Evolutionary conservation across 1,284 basidiomycete genomes (phyloP).

Genomic region (Amylostereum chailletii): DNA sequence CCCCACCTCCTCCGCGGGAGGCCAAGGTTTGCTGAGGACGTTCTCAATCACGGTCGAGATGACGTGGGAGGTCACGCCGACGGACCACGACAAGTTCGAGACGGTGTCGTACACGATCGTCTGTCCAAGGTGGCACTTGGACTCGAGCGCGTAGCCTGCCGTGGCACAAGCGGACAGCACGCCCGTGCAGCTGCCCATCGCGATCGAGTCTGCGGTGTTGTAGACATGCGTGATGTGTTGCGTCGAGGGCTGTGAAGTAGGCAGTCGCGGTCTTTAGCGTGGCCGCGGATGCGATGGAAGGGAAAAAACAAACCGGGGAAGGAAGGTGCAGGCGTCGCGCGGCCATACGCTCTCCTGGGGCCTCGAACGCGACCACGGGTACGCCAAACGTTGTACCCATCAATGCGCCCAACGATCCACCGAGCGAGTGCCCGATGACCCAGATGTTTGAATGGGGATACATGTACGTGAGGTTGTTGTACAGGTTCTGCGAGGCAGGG

Average conservation of each 20-base stretch:
- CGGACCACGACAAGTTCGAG: constrained; percentile 74
- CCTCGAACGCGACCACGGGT: constrained; percentile 85
- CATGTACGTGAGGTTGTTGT: constrained; percentile 89
- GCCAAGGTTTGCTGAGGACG: constrained; percentile 68
- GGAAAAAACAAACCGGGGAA: constrained; percentile 38
- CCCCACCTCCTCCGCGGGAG: constrained; percentile 17
- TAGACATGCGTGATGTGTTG: constrained; percentile 78
- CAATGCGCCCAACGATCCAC: constrained; percentile 79
- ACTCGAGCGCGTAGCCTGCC: constrained; percentile 75
- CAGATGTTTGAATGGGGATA: constrained; percentile 92
- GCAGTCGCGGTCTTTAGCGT: constrained; percentile 1
- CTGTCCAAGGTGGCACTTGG: constrained; percentile 61
- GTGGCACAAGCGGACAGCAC: constrained; percentile 64
- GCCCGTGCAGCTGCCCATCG: constrained; percentile 79
- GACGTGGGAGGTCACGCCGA: constrained; percentile 75
- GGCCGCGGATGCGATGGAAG: neutral
- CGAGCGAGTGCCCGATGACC: constrained; percentile 86
- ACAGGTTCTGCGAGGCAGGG: constrained; percentile 62
- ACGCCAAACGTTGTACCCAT: constrained; percentile 89
- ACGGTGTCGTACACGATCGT: constrained; percentile 82
- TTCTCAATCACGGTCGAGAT: constrained; percentile 74
- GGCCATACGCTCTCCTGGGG: constrained; percentile 89
- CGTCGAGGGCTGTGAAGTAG: constrained; percentile 44
- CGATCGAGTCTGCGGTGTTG: constrained; percentile 82
- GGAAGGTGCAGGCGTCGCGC: constrained; percentile 85